Percentiles rank a stretch among this genome's conserved stretches.
Conservation (phyloP, 768 basidiomycete species). For the Hericium rajendrae region DNA sequence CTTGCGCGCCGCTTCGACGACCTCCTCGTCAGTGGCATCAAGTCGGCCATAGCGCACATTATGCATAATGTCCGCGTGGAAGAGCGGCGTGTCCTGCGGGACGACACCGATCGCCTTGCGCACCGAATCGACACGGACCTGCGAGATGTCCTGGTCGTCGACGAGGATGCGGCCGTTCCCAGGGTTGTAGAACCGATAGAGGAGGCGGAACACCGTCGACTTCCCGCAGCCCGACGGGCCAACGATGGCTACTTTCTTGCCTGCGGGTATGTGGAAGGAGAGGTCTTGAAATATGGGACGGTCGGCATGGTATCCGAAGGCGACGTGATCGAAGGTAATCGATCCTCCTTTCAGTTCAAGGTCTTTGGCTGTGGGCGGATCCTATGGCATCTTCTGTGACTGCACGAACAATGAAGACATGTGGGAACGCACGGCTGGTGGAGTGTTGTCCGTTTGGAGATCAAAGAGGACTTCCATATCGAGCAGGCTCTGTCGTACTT, state of each 20-base stretch:
- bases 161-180: conserved; percentile 69
- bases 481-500: conserved; percentile 88
- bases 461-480: conserved; percentile 97
- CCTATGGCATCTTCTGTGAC: conserved; percentile 32
- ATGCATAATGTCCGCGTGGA: conserved; percentile 92
- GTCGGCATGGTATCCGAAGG: conserved; percentile 84
- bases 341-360: conserved; percentile 70
- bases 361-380: conserved; percentile 57
- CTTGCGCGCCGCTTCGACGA: conserved; percentile 69
- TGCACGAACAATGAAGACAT: background rate
- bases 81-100: conserved; percentile 95
- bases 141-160: conserved; percentile 80
- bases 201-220: conserved; percentile 88
- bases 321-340: conserved; percentile 88
- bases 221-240: conserved; percentile 97
- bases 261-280: conserved; percentile 87
- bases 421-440: conserved; percentile 40
- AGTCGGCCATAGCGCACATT: conserved; percentile 91
- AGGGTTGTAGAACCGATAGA: conserved; percentile 93
- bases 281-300: conserved; percentile 86
- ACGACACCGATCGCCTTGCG: conserved; percentile 82
- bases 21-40: conserved; percentile 83
- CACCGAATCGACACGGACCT: conserved; percentile 62
- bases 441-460: conserved; percentile 71
- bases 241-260: conserved; percentile 94